Evolutionary conservation across 306 rosid species (phyloP).

Genomic region (Corylus heterophylla): DNA sequence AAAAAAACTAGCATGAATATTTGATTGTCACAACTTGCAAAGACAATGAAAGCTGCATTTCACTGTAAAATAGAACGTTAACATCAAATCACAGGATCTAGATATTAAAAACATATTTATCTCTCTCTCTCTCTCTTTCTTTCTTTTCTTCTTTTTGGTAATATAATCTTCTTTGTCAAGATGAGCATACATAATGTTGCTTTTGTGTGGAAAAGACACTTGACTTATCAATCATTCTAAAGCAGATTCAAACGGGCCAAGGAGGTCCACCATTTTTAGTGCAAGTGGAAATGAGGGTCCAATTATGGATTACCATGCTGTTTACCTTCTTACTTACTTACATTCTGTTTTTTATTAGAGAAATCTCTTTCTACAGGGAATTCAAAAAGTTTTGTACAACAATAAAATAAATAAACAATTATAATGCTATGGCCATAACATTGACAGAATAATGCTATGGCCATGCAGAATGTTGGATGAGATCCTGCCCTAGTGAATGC

Average conservation of each 20-base stretch:
- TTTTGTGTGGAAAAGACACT: neutral
- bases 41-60: no score
- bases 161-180: neutral
- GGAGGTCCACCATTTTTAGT: neutral
- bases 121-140: neutral
- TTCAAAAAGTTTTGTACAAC: no score
- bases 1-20: no score
- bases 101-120: neutral
- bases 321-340: neutral
- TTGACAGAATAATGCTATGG: neutral
- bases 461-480: constrained; percentile 2
- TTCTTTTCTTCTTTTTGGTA: neutral
- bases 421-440: neutral
- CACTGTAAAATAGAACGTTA: neutral
- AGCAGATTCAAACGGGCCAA: neutral
- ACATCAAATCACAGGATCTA: neutral
- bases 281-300: neutral
- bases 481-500: neutral
- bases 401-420: no score
- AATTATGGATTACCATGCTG: neutral
- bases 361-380: no score
- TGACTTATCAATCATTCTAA: neutral
- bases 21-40: no score
- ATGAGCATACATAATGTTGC: neutral
- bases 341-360: neutral